Percentiles rank a stretch among this genome's conserved stretches.
These are phyloP conservation scores for Annulohypoxylon bovei DNA, from an alignment of 495 filamentous ascomycete species.

Conservation along the genomic window DNA sequence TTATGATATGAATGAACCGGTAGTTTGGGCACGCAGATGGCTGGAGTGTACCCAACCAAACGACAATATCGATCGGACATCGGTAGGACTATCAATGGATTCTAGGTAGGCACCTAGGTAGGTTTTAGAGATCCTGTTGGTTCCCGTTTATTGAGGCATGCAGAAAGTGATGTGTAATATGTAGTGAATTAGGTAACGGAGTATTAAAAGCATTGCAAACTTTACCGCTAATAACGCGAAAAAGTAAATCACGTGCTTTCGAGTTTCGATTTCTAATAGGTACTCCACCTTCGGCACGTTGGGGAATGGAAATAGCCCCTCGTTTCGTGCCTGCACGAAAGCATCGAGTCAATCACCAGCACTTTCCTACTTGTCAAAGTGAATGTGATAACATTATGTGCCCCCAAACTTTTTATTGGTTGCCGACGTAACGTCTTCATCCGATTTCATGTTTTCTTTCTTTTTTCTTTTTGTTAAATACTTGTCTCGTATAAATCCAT, in stretches of 20 bases:
- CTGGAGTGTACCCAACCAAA: not conserved
- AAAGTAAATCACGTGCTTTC: slow-evolving; percentile 43
- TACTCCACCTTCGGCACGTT: not conserved
- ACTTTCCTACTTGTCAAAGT: not conserved
- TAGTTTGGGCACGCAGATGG: not conserved
- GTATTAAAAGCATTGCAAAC: not conserved
- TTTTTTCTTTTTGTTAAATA: not conserved
- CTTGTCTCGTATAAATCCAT: not conserved
- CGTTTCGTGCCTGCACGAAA: slow-evolving; percentile 13
- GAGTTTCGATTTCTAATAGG: slow-evolving; percentile 26
- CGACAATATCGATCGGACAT: not conserved
- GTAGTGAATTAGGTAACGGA: too few species aligned
- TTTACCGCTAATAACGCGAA: slow-evolving; percentile 16
- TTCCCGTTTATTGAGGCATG: not conserved
- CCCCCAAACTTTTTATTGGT: not conserved
- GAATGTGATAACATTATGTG: slow-evolving; percentile 9
- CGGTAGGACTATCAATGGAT: too few species aligned
- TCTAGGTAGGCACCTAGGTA: too few species aligned
- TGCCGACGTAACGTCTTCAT: slow-evolving; percentile 3
- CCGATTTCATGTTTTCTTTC: not conserved
- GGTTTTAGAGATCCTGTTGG: not conserved
- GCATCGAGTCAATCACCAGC: not conserved
- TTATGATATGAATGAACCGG: not conserved
- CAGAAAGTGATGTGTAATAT: not conserved
- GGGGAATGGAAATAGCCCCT: slow-evolving; percentile 19